A percentile compares a stretch with the other conserved stretches of the same genome.
These are phyloP conservation scores for Leishmania tarentolae DNA, from an alignment of 208 protist species.

Conservation along the genomic window DNA sequence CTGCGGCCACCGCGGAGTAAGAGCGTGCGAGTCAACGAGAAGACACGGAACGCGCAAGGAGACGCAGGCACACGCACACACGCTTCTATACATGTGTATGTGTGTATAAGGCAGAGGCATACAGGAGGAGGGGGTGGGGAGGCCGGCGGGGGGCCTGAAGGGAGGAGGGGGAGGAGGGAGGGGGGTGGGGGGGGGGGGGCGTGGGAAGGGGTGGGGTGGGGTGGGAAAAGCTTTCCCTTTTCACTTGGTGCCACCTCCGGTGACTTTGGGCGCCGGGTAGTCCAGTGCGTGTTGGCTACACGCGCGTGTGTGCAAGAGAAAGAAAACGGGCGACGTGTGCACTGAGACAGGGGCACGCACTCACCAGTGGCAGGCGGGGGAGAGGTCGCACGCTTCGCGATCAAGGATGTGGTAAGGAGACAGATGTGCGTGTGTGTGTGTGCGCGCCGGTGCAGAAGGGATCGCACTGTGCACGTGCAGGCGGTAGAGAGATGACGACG, in stretches of 20 bases:
- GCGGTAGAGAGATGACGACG: neutral
- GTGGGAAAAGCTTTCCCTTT: too few species aligned
- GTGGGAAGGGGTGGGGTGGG: too few species aligned
- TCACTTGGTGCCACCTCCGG: too few species aligned
- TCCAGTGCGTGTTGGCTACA: neutral
- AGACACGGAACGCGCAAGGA: neutral
- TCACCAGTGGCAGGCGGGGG: neutral
- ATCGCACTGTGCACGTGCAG: neutral
- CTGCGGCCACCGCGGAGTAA: too few species aligned
- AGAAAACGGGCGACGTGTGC: too few species aligned
- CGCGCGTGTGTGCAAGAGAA: neutral
- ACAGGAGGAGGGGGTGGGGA: neutral
- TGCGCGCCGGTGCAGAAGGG: neutral
- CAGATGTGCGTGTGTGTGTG: neutral
- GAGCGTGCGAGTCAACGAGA: neutral
- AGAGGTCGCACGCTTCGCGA: neutral
- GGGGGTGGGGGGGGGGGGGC: too few species aligned
- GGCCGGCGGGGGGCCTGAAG: neutral
- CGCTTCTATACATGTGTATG: neutral
- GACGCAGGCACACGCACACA: neutral
- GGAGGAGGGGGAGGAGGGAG: too few species aligned
- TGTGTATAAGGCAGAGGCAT: neutral
- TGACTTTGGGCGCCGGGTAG: too few species aligned
- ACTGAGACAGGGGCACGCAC: neutral
- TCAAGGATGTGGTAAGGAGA: too few species aligned